These are phyloP conservation scores for Aaosphaeria pasadenensis DNA, from an alignment of 2,329 filamentous ascomycete genomes.

Conservation along the genomic window DNA sequence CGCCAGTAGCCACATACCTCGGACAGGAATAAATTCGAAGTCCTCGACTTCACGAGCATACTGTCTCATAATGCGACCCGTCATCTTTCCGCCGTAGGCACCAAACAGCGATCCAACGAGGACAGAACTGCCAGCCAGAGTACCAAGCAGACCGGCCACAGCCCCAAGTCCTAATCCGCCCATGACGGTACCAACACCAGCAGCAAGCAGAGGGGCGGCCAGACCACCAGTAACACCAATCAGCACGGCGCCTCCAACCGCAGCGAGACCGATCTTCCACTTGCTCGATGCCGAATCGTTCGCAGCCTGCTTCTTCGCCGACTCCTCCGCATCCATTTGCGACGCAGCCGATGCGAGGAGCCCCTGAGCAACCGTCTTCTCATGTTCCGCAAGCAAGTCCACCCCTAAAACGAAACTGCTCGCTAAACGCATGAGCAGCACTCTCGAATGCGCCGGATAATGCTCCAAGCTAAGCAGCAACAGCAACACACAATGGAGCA, in stretches of 20 bases:
- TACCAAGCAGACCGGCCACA: constrained; percentile 73
- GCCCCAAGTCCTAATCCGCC: constrained; percentile 72
- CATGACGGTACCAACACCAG: constrained; percentile 74
- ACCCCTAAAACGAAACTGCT: constrained; percentile 67
- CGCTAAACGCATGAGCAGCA: constrained; percentile 67
- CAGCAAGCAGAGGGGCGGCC: constrained; percentile 70
- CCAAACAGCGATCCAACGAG: constrained; percentile 83
- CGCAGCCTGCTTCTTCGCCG: constrained; percentile 67
- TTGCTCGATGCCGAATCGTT: constrained; percentile 61
- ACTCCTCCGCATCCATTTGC: constrained; percentile 71
- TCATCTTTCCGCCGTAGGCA: constrained; percentile 79
- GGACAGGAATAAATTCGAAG: constrained; percentile 79
- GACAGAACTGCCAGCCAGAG: constrained; percentile 73
- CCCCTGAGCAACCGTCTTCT: constrained; percentile 70
- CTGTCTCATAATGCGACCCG: constrained; percentile 77
- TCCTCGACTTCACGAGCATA: constrained; percentile 82
- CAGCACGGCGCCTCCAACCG: constrained; percentile 79
- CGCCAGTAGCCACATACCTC: constrained; percentile 30
- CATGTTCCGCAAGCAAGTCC: constrained; percentile 63
- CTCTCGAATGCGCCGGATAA: constrained; percentile 69
- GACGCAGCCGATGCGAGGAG: constrained; percentile 64
- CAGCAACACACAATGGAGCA: constrained; percentile 70
- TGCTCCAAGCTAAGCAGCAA: constrained; percentile 71
- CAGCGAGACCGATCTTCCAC: constrained; percentile 81
- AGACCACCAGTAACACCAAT: constrained; percentile 77